Conservation (phyloP, 768 basidiomycete genomes). For the Crucibulum laeve region DNA sequence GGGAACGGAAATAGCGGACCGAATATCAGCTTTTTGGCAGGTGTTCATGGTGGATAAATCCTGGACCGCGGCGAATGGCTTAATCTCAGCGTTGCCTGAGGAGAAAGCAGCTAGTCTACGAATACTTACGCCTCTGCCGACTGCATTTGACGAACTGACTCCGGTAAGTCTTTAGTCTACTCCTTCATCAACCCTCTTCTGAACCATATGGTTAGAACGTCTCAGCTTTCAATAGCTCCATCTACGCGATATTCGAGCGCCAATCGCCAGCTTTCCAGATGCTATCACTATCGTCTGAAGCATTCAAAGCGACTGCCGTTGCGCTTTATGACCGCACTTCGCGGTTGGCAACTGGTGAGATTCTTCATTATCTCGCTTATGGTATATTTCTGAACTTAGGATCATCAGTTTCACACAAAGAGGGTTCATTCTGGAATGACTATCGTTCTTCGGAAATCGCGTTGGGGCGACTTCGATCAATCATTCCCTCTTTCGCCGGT, state of each 20-base stretch:
- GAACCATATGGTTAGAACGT: slow-evolving; percentile 9
- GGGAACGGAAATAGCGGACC: slow-evolving; percentile 34
- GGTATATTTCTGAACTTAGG: slow-evolving; percentile 10
- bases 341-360: slow-evolving; percentile 22
- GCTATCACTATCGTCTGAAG: slow-evolving; percentile 23
- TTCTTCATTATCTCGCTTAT: not conserved
- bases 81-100: slow-evolving; percentile 50
- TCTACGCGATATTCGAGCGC: slow-evolving; percentile 22
- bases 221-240: slow-evolving; percentile 12
- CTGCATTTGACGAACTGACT: slow-evolving; percentile 14
- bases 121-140: slow-evolving; percentile 53
- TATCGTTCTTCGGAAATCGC: slow-evolving; percentile 40
- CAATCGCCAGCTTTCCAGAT: slow-evolving; percentile 13
- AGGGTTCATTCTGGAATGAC: slow-evolving; percentile 23
- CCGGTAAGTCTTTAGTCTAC: slow-evolving; percentile 1
- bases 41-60: slow-evolving; percentile 58
- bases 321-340: slow-evolving; percentile 51
- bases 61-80: slow-evolving; percentile 52
- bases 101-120: slow-evolving; percentile 40
- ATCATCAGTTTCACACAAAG: not conserved
- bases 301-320: slow-evolving; percentile 47
- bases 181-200: slow-evolving; percentile 6
- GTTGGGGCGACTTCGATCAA: slow-evolving; percentile 36
- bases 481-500: slow-evolving; percentile 33
- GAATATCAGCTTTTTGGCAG: slow-evolving; percentile 57